Conservation (phyloP, 1,139 yeast species). For the Hanseniaspora uvarum region DNA sequence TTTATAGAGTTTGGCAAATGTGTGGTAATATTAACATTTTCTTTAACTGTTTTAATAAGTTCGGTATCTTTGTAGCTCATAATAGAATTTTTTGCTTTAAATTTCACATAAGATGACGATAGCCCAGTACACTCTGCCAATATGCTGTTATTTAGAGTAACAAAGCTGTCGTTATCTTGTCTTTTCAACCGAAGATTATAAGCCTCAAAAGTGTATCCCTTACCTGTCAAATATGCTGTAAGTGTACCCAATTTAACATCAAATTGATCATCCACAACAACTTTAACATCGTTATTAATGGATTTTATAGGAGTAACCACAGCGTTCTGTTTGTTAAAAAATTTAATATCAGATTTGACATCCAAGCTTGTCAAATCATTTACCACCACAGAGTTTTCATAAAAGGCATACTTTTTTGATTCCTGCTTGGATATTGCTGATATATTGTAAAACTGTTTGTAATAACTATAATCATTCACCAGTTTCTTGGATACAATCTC, state of each 20-base stretch:
- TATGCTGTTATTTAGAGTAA: neutral
- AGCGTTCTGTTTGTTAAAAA: neutral
- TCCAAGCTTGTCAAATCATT: neutral
- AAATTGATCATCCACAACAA: neutral
- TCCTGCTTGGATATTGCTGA: neutral
- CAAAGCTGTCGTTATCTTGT: neutral
- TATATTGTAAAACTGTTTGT: neutral
- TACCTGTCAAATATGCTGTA: neutral
- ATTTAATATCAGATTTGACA: neutral
- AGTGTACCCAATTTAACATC: neutral
- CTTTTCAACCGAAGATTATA: neutral
- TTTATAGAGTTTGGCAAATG: neutral
- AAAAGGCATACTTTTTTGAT: neutral
- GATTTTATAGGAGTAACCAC: neutral
- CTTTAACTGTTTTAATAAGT: neutral
- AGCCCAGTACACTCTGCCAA: neutral
- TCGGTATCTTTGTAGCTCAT: neutral
- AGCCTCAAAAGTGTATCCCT: neutral
- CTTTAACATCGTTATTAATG: neutral
- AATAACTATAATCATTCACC: neutral
- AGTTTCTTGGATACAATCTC: neutral
- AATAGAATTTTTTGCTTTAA: neutral
- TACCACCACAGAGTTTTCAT: neutral
- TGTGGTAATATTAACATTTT: neutral
- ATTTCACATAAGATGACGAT: neutral